phyloP scores from a whole-genome alignment of 1,139 yeast genomes.

The Yamadazyma aaseri region DNA sequence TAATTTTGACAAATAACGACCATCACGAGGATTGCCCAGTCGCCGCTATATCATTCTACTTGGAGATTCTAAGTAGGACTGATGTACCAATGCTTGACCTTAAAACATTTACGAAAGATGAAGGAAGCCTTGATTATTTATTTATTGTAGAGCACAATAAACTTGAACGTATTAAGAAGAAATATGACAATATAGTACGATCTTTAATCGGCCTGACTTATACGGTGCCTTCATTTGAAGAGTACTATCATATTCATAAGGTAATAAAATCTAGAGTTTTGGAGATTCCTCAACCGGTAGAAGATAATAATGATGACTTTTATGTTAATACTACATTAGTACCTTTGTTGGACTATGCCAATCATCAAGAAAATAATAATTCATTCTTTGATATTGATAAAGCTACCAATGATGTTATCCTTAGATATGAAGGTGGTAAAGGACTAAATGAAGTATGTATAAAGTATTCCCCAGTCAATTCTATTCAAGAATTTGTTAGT shows the following conservation, averaged over 20 bases:
- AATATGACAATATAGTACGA: slow-evolving; percentile 14
- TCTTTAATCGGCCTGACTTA: slow-evolving; percentile 15
- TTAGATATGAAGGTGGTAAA: slow-evolving; percentile 16
- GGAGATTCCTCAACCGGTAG: slow-evolving; percentile 53
- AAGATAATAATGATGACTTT: slow-evolving; percentile 30
- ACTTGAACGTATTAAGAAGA: slow-evolving; percentile 12
- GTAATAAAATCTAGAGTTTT: slow-evolving; percentile 58
- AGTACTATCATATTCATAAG: slow-evolving; percentile 41
- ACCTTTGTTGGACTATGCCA: slow-evolving; percentile 67
- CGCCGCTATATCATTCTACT: slow-evolving; percentile 20
- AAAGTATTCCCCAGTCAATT: slow-evolving; percentile 12
- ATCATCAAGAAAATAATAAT: slow-evolving; percentile 50
- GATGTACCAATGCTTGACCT: slow-evolving; percentile 12
- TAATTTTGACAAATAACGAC: slow-evolving; percentile 5
- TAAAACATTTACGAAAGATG: slow-evolving; percentile 1
- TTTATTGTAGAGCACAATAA: slow-evolving; percentile 17
- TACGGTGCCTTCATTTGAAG: slow-evolving; percentile 21
- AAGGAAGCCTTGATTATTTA: slow-evolving; percentile 13
- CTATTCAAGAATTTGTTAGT: slow-evolving; percentile 34
- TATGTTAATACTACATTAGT: slow-evolving; percentile 56
- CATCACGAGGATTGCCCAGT: slow-evolving; percentile 8
- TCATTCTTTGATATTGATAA: slow-evolving; percentile 64
- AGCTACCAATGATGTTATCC: slow-evolving; percentile 42
- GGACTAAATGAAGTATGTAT: slow-evolving; percentile 20
- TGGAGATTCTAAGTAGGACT: slow-evolving; percentile 27